Conservation (phyloP, 208 protist species). For the Leishmania martiniquensis region DNA sequence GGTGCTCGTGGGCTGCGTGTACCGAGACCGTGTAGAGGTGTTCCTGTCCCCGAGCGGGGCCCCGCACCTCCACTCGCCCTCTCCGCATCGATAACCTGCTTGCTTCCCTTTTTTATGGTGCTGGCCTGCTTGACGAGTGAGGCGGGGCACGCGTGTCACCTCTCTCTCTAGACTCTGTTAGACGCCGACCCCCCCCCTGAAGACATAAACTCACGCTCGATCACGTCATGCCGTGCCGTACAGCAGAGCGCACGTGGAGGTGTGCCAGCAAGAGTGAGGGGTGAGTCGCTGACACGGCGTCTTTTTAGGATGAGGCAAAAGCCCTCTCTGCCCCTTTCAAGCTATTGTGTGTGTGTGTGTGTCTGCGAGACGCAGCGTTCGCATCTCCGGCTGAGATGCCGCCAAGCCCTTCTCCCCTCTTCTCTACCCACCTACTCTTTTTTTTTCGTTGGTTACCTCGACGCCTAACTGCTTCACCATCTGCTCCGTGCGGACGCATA, state of each 20-base stretch:
- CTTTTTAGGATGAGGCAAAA: background rate
- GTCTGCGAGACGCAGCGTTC: background rate
- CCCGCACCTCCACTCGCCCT: background rate
- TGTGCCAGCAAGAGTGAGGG: background rate
- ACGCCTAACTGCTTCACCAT: background rate
- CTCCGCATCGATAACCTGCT: background rate
- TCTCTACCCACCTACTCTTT: background rate
- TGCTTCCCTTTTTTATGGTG: background rate
- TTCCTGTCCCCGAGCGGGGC: background rate
- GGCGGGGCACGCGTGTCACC: background rate
- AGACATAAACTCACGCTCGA: background rate
- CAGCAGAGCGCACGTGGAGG: background rate
- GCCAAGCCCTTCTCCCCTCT: background rate
- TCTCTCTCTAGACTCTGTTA: background rate
- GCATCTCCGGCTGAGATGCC: background rate
- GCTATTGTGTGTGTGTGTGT: background rate
- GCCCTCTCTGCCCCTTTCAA: background rate
- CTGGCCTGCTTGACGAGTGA: background rate
- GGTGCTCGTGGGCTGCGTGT: no score
- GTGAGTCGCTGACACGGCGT: background rate
- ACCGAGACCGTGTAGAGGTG: no score
- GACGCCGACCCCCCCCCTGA: background rate
- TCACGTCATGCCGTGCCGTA: background rate
- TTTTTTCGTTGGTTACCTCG: background rate
- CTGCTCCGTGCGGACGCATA: background rate